Evolutionary conservation across 768 basidiomycete genomes (phyloP).

Genomic region (Auricularia auricula-judae): DNA sequence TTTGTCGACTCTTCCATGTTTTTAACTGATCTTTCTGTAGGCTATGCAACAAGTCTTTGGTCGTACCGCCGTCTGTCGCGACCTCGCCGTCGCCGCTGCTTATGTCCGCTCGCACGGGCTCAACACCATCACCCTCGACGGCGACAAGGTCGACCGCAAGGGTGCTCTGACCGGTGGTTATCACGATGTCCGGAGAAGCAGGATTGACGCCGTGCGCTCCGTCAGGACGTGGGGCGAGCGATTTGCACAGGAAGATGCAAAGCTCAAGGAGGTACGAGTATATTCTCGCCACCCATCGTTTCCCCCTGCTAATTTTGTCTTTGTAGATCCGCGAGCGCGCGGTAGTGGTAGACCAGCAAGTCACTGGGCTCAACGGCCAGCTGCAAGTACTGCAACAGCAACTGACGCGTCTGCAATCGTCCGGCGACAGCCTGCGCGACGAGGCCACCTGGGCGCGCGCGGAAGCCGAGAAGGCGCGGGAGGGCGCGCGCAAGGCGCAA

Average conservation of each 20-base stretch:
- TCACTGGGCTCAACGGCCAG: constrained; percentile 62
- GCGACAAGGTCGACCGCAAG: constrained; percentile 95
- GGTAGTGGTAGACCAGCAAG: constrained; percentile 69
- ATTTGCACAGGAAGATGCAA: constrained; percentile 51
- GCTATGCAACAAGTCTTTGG: constrained; percentile 98
- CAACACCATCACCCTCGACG: constrained; percentile 95
- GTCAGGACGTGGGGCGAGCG: constrained; percentile 68
- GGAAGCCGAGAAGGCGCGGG: constrained; percentile 61
- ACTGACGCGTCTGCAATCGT: constrained; percentile 38
- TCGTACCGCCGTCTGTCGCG: constrained; percentile 90
- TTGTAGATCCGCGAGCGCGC: constrained; percentile 41
- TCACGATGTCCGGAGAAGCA: constrained; percentile 81
- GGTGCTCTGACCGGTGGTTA: constrained; percentile 94
- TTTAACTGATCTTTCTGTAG: too few relatives aligned
- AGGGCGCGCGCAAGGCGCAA: constrained; percentile 53
- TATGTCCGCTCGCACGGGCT: constrained; percentile 92
- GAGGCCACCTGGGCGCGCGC: constrained; percentile 47
- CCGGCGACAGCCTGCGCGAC: constrained; percentile 52
- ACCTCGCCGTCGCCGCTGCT: constrained; percentile 83
- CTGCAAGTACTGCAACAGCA: constrained; percentile 66
- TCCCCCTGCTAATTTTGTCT: too few relatives aligned
- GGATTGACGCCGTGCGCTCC: constrained; percentile 76
- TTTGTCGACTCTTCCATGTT: too few relatives aligned
- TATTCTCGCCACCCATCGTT: too few relatives aligned
- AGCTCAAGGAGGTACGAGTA: constrained; percentile 49